Percentiles rank a stretch among this genome's conserved stretches.
These are phyloP conservation scores for Diplodia intermedia DNA, from an alignment of 2,329 filamentous ascomycete species.

Conservation along the genomic window DNA sequence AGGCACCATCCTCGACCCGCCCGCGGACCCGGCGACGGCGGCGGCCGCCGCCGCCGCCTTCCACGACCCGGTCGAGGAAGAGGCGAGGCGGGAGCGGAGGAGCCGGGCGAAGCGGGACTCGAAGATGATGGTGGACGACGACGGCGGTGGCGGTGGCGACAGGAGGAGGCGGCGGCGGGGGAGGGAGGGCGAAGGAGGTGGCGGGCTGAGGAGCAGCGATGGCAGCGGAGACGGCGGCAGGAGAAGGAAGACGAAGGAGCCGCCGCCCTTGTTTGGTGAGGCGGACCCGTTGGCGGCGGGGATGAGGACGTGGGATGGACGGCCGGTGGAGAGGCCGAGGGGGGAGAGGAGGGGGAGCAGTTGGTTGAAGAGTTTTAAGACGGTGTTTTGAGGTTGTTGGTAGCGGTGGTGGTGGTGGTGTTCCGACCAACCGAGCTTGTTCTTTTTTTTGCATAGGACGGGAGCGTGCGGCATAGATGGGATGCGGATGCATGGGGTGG, in stretches of 20 bases:
- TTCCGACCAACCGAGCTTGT: not conserved
- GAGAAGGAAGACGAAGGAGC: not conserved
- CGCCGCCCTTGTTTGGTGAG: conserved; percentile 12
- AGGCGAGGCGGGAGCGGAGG: conserved; percentile 23
- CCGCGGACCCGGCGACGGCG: conserved; percentile 33
- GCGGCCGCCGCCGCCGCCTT: conserved; percentile 38
- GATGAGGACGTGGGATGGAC: conserved; percentile 31
- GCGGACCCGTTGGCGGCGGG: conserved; percentile 15
- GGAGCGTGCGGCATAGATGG: not conserved
- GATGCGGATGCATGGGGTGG: not conserved
- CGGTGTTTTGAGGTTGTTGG: conserved; percentile 7
- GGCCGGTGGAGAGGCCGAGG: conserved; percentile 26
- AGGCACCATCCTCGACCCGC: conserved; percentile 56
- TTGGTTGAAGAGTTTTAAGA: conserved; percentile 33
- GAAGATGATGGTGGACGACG: conserved; percentile 23
- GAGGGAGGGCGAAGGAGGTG: not conserved
- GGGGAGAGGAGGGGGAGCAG: conserved; percentile 27
- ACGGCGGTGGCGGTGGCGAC: conserved; percentile 7
- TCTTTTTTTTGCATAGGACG: not conserved
- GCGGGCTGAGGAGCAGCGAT: conserved; percentile 23
- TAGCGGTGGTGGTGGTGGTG: not conserved
- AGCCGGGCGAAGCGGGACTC: conserved; percentile 27
- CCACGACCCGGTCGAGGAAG: conserved; percentile 42
- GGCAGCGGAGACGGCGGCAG: conserved; percentile 21
- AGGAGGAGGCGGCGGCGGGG: conserved; percentile 12